Evolutionary conservation across 2,329 filamentous ascomycete genomes (phyloP), one percentile per base, ranked within the genome.

Genomic region (Pseudogymnoascus sp.): DNA sequence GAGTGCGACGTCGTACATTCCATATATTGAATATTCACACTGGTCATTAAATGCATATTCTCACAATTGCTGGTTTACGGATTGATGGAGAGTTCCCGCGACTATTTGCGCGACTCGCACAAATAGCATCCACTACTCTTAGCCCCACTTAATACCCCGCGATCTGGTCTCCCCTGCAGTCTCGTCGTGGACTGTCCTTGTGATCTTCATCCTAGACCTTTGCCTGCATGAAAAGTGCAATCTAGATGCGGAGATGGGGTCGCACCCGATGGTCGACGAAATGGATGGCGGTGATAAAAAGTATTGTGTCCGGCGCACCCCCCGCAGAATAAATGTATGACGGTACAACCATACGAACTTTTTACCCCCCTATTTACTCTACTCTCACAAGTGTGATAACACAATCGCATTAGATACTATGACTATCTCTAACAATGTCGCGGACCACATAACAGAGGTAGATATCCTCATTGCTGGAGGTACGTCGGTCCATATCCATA

Each of bases 401-500:
- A 46, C 18, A 21, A 21, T 25, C 21, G 14, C 8, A 53, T 53
- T 28, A 25, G 7, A 53, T 14, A 53, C 43, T 28, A 53, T 53
- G 23, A 28, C 23, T 28, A 53, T 53, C 42, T 46, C 42, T 21
- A 46, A 46, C 42, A 46, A 46, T 5, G 42, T 23, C 5, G 21
- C 21, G 42, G 31, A 71, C 73, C 2, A 60, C 23, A 61, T 59
- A 28, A 43, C 23, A 2, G 60, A 62, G 23, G 40, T 46, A 25
- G 60, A 62, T 56, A 25, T 62, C n/a, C 40, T 62, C 21, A 62
- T 62, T 59, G 60, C 60, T 36, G 42, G 60, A n/a, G 60, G 60
- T 62, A 62, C 12, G 59, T 53, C 25, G 12, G 21, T 46, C 21
- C 23, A 46, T 46, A 23, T 23, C 42, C 42, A 78, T 77, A 77